Percentiles rank a stretch among this genome's conserved stretches.
Evolutionary conservation across 176 grass and related monocot genomes (phyloP).

Genomic region (Rhynchospora pubera): DNA sequence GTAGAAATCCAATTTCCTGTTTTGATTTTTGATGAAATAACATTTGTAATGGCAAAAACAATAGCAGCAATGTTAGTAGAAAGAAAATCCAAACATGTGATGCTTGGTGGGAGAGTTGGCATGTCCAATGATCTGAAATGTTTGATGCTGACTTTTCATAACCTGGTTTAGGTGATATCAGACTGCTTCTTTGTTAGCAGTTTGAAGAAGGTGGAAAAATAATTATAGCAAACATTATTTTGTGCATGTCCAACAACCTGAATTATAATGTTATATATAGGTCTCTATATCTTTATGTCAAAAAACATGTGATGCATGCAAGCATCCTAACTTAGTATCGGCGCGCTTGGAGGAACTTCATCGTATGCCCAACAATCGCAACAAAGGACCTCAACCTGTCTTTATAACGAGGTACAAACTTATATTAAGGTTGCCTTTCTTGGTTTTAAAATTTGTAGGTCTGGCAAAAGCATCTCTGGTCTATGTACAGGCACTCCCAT

Average conservation of each 20-base stretch:
- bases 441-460: background rate
- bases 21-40: background rate
- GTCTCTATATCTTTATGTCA: conserved; percentile 67
- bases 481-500: background rate
- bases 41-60: background rate
- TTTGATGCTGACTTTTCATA: background rate
- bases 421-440: background rate
- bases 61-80: background rate
- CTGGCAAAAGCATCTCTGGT: background rate
- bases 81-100: background rate
- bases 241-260: background rate
- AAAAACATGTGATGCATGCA: conserved; percentile 76
- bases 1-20: background rate
- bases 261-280: conserved; percentile 31
- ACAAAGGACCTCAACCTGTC: conserved; percentile 48
- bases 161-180: background rate
- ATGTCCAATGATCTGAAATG: background rate
- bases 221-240: background rate
- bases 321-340: conserved; percentile 62
- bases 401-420: conserved; percentile 47
- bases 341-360: conserved; percentile 51
- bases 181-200: background rate
- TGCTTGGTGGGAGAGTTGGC: background rate
- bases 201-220: background rate
- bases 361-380: conserved; percentile 32